A percentile compares a stretch with the other conserved stretches of the same genome.
These are phyloP conservation scores for Cordia subcordata DNA, from an alignment of 257 asterid genomes.

Conservation along the genomic window DNA sequence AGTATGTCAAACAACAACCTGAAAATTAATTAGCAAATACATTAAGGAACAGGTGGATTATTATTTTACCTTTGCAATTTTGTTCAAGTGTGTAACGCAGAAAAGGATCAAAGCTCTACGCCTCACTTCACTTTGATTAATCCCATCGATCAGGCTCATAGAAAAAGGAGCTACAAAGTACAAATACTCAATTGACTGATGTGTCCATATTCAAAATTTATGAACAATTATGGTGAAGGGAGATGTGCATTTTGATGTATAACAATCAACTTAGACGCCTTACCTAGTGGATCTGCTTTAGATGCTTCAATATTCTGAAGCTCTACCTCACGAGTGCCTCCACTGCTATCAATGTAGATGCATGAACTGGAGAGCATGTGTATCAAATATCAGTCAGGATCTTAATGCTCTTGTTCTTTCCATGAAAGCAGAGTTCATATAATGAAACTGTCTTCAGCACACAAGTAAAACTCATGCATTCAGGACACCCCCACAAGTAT, in stretches of 20 bases:
- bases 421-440: too few relatives aligned
- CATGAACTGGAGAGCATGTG: conserved; percentile 52
- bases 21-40: neutral
- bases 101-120: conserved; percentile 82
- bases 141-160: conserved; percentile 73
- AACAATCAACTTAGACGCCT: conserved; percentile 21
- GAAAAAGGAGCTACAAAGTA: conserved; percentile 53
- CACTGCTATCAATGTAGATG: conserved; percentile 51
- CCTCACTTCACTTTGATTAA: conserved; percentile 72
- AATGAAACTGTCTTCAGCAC: too few relatives aligned
- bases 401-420: too few relatives aligned
- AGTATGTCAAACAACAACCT: neutral
- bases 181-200: conserved; percentile 7
- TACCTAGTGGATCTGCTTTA: conserved; percentile 67
- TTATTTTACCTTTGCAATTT: conserved; percentile 63
- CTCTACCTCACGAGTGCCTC: conserved; percentile 47
- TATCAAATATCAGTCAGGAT: neutral
- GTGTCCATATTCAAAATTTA: neutral
- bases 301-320: conserved; percentile 54
- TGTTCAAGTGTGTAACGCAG: conserved; percentile 62
- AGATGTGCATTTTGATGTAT: conserved; percentile 4
- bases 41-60: neutral
- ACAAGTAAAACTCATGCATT: too few relatives aligned
- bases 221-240: conserved; percentile 5
- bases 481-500: too few relatives aligned